Conservation (phyloP, 306 rosid species). For the Prunus davidiana region DNA sequence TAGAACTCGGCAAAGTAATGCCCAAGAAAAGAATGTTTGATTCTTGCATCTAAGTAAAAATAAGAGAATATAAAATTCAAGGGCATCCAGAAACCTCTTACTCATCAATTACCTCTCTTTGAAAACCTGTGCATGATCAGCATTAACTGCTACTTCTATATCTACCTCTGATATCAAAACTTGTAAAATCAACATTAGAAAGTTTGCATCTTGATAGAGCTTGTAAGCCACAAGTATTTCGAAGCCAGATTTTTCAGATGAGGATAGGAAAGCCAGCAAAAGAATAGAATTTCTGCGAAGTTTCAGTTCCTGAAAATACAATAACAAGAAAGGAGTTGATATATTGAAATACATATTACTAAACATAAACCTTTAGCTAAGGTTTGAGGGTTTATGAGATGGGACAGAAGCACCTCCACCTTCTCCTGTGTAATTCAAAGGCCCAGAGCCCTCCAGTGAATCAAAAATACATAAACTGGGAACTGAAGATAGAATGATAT, state of each 20-base stretch:
- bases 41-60: background rate
- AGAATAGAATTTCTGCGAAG: slow-evolving; percentile 58
- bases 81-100: background rate
- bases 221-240: slow-evolving; percentile 57
- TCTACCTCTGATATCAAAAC: slow-evolving; percentile 56
- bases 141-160: slow-evolving; percentile 33
- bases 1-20: background rate
- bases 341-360: background rate
- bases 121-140: slow-evolving; percentile 41
- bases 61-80: background rate
- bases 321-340: background rate
- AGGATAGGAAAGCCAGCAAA: slow-evolving; percentile 81
- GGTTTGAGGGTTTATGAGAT: background rate
- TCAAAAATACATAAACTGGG: background rate
- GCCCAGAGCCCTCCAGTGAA: background rate
- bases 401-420: background rate
- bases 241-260: slow-evolving; percentile 79
- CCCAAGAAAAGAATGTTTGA: background rate
- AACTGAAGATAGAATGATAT: background rate
- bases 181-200: slow-evolving; percentile 71
- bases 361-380: background rate
- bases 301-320: slow-evolving; percentile 66
- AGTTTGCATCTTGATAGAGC: slow-evolving; percentile 47
- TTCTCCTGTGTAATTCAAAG: background rate
- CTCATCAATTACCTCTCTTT: slow-evolving; percentile 67